Evolutionary conservation across 2,329 filamentous ascomycete genomes (phyloP).

Genomic region (Delphinella strobiligena): DNA sequence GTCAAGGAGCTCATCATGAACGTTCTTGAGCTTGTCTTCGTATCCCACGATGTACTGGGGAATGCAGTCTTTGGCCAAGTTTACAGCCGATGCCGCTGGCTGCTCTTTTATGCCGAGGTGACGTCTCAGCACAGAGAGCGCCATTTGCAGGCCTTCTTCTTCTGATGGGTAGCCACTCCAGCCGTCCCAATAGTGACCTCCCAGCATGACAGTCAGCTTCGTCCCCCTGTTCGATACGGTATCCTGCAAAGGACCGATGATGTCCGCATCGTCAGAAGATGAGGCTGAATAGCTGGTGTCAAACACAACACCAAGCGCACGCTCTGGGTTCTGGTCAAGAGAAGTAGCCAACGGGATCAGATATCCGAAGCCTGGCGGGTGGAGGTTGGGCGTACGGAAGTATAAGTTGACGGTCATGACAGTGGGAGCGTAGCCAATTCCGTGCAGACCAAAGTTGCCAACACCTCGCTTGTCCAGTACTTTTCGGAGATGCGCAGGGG

Average conservation of each 20-base stretch:
- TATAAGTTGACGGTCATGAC: slow-evolving; percentile 91
- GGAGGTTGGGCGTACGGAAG: slow-evolving; percentile 54
- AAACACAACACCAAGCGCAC: slow-evolving; percentile 83
- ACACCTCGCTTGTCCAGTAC: slow-evolving; percentile 22
- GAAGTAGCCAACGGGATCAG: slow-evolving; percentile 68
- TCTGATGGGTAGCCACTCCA: slow-evolving; percentile 50
- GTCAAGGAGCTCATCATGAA: slow-evolving; percentile 42
- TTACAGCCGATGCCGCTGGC: slow-evolving; percentile 49
- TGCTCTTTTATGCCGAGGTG: slow-evolving; percentile 61
- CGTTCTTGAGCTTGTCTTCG: slow-evolving; percentile 44
- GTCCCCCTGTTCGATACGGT: slow-evolving; percentile 46
- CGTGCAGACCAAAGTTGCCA: neutral
- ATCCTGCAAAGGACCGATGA: slow-evolving; percentile 18
- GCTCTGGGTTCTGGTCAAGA: slow-evolving; percentile 63
- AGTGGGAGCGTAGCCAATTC: slow-evolving; percentile 35
- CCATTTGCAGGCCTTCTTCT: slow-evolving; percentile 56
- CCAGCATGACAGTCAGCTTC: slow-evolving; percentile 88
- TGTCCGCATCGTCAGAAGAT: slow-evolving; percentile 15
- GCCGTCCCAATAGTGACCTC: slow-evolving; percentile 80
- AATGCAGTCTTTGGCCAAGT: slow-evolving; percentile 60
- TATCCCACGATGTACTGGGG: slow-evolving; percentile 85
- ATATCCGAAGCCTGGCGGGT: slow-evolving; percentile 75
- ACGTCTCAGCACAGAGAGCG: slow-evolving; percentile 54
- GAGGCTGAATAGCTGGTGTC: slow-evolving; percentile 49
- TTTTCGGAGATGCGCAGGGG: slow-evolving; percentile 23